Percentiles rank a stretch among this genome's conserved stretches.
Conservation (phyloP, 768 basidiomycete genomes). For the Strobilomyces dryophilus region DNA sequence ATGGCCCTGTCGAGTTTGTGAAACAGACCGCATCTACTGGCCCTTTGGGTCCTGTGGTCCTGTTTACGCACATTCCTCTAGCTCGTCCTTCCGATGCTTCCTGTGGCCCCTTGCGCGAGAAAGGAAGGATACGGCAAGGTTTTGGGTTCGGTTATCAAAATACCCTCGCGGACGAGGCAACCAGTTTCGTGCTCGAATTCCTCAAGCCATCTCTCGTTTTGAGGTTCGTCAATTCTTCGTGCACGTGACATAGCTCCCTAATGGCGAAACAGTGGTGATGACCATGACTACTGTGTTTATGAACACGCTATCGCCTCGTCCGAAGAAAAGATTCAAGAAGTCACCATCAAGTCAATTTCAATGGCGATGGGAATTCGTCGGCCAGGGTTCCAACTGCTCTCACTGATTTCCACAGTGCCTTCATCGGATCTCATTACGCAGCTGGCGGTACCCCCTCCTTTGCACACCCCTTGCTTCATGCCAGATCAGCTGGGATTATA, state of each 20-base stretch:
- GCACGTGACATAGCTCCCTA: neutral
- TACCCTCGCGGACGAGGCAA: slow-evolving; percentile 62
- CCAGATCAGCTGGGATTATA: slow-evolving; percentile 86
- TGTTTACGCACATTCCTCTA: slow-evolving; percentile 90
- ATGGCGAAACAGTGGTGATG: slow-evolving; percentile 65
- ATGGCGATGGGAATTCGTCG: slow-evolving; percentile 82
- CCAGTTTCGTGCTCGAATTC: slow-evolving; percentile 59
- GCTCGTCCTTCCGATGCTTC: slow-evolving; percentile 58
- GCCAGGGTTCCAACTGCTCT: slow-evolving; percentile 89
- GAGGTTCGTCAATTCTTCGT: slow-evolving; percentile 46
- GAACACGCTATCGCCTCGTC: slow-evolving; percentile 38
- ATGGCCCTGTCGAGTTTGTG: slow-evolving; percentile 54
- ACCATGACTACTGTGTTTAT: slow-evolving; percentile 93
- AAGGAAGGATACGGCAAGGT: slow-evolving; percentile 67
- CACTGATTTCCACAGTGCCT: slow-evolving; percentile 47
- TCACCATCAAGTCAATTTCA: slow-evolving; percentile 86
- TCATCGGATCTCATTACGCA: slow-evolving; percentile 31
- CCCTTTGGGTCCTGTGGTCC: slow-evolving; percentile 48
- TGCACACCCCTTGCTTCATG: slow-evolving; percentile 68
- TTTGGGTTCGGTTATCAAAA: slow-evolving; percentile 84
- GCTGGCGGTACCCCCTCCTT: slow-evolving; percentile 28
- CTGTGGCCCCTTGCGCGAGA: slow-evolving; percentile 80
- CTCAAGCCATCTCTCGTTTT: slow-evolving; percentile 68
- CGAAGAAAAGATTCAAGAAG: slow-evolving; percentile 49
- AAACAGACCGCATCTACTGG: slow-evolving; percentile 33